phyloP scores from a whole-genome alignment of 371 early-diverging fungal species.

The Circinella minor region DNA sequence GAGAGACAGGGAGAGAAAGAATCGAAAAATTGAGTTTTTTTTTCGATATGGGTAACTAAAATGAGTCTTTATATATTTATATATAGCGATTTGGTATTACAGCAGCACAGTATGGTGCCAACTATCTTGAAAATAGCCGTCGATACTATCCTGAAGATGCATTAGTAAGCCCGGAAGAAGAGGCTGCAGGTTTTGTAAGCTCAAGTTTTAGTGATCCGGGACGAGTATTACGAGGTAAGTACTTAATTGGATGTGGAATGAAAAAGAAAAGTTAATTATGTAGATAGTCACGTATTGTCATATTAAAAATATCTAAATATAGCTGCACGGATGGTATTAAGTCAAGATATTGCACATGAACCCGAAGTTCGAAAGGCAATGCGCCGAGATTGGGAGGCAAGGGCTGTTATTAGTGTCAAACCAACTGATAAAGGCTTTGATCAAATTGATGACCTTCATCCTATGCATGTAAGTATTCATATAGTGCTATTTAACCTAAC shows the following conservation, averaged over 20 bases:
- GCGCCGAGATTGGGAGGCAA: constrained; percentile 71
- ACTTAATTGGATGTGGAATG: too few species aligned
- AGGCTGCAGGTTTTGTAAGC: constrained; percentile 64
- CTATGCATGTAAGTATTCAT: constrained; percentile 54
- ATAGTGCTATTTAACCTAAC: too few species aligned
- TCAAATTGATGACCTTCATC: constrained; percentile 82
- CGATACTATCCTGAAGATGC: constrained; percentile 64
- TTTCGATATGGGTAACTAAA: not conserved
- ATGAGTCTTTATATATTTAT: too few species aligned
- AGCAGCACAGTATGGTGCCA: constrained; percentile 71
- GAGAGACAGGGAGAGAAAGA: not conserved
- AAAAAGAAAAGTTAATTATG: not conserved
- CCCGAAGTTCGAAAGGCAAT: constrained; percentile 85
- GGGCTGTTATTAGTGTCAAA: constrained; percentile 73
- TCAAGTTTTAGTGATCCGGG: constrained; percentile 51
- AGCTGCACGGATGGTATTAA: constrained; percentile 74
- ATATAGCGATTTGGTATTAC: constrained; percentile 56
- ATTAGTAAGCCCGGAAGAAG: constrained; percentile 56
- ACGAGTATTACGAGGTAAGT: constrained; percentile 14
- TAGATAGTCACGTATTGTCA: not conserved
- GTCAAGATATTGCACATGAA: constrained; percentile 81
- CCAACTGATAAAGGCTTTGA: constrained; percentile 85
- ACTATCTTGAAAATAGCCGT: constrained; percentile 58
- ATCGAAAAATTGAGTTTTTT: not conserved
- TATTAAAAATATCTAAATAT: not conserved